Conservation (phyloP, 768 basidiomycete genomes). For the Kwoniella shandongensis region DNA sequence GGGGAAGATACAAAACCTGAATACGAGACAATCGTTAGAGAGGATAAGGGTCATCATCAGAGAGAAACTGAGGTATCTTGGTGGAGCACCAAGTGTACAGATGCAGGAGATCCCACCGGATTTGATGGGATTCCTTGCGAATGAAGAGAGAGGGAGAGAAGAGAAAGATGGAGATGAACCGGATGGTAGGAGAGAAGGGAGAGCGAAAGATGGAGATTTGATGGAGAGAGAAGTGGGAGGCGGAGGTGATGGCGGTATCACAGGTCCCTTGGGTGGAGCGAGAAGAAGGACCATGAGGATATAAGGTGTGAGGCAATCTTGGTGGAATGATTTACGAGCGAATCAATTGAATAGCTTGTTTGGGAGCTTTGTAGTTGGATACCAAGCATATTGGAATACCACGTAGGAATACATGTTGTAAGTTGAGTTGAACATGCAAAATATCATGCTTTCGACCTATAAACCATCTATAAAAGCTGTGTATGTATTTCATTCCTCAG, state of each 20-base stretch:
- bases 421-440: too few species aligned
- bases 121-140: slow-evolving; percentile 67
- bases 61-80: slow-evolving; percentile 84
- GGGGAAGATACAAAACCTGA: slow-evolving; percentile 77
- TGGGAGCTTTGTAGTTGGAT: too few species aligned
- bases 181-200: slow-evolving; percentile 3
- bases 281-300: slow-evolving; percentile 4
- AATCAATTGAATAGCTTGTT: too few species aligned
- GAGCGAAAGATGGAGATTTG: slow-evolving; percentile 8
- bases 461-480: too few species aligned
- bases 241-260: slow-evolving; percentile 1
- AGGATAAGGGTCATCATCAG: slow-evolving; percentile 80
- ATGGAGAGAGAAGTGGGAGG: slow-evolving; percentile 14
- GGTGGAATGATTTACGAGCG: too few species aligned
- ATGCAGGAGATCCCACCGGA: slow-evolving; percentile 97
- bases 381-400: too few species aligned
- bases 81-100: slow-evolving; percentile 92
- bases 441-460: too few species aligned
- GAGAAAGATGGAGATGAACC: slow-evolving; percentile 64
- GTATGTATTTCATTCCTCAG: too few species aligned
- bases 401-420: too few species aligned
- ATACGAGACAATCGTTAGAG: slow-evolving; percentile 76
- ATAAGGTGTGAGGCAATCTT: background rate
- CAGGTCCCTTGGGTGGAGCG: slow-evolving; percentile 7
- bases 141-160: slow-evolving; percentile 70